Percentiles rank a stretch among this genome's conserved stretches.
phyloP scores from a whole-genome alignment of 2,329 filamentous ascomycete species.

The Phaeosphaeriaceae sp. region DNA sequence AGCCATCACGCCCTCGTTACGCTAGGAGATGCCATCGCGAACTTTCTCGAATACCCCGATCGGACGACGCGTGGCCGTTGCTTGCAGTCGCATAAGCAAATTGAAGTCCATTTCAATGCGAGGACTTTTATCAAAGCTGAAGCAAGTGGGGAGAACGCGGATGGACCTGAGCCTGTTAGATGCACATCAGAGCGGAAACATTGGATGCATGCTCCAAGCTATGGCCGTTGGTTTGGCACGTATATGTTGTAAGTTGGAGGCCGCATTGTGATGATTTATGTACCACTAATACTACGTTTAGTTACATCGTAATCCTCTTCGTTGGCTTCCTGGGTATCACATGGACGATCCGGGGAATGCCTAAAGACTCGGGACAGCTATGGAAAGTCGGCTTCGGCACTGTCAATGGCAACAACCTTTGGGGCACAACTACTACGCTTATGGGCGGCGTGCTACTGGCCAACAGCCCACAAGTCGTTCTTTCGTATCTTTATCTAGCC shows the following conservation, averaged over 20 bases:
- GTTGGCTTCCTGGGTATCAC: slow-evolving; percentile 6
- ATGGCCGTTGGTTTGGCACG: slow-evolving; percentile 4
- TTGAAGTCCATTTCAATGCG: neutral
- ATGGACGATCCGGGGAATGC: slow-evolving; percentile 9
- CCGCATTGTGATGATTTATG: neutral
- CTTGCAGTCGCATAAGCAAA: slow-evolving; percentile 6
- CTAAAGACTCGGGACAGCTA: slow-evolving; percentile 3
- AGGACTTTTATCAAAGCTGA: neutral
- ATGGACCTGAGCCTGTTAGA: neutral
- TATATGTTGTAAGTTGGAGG: slow-evolving; percentile 5
- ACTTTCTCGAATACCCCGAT: slow-evolving; percentile 24
- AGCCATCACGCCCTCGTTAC: slow-evolving; percentile 23
- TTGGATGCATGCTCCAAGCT: slow-evolving; percentile 2
- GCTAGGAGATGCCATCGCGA: slow-evolving; percentile 28
- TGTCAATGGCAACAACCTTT: slow-evolving; percentile 17
- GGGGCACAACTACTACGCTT: slow-evolving; percentile 3
- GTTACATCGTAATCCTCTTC: neutral
- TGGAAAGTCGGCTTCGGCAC: slow-evolving; percentile 19
- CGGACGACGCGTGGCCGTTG: slow-evolving; percentile 13
- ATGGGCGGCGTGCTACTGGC: slow-evolving; percentile 45
- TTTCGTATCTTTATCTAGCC: slow-evolving; percentile 56
- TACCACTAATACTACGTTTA: neutral
- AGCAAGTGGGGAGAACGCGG: neutral
- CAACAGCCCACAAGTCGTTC: slow-evolving; percentile 56
- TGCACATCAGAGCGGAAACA: neutral